Base-by-base conservation (phyloP, 306 rosid species). In the Citrullus amarus region DNA sequence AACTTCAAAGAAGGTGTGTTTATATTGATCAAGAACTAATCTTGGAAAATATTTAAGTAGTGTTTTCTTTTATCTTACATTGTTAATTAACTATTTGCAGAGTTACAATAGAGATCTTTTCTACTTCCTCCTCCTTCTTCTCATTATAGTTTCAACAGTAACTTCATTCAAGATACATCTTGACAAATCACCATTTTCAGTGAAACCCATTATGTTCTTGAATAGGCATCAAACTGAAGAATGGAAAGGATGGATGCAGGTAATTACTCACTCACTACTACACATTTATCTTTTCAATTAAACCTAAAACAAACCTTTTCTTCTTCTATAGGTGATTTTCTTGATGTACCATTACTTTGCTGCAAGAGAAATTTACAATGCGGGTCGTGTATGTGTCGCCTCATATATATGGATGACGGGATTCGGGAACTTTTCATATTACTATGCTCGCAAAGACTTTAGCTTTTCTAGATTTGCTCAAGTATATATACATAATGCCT, bases 171-270 rank as follows among this genome's bases (percentile, higher is more conserved):
- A 82, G 77, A 81, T 87, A 81, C 94, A 92, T 82, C 81, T 88
- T 39, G 98, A 90, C 83, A 92, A 90, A 89, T 90, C 98, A 80
- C 91, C 96, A 2, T 48, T 89, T 20, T 85, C 97, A 36, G 48
- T 96, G 76, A 94, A 94, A 79, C 83, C 98, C 81, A 90, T 94
- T 10, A 96, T 89, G 74, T 94, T 89, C 85, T 83, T 94, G 75
- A 94, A 94, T 86, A 85, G 98, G 88, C 98, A 94, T 82, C 98
- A 94, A 88, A 94, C 98, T 75, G 97, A 92, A 86, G 98, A 94
- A 82, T 94, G 98, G 98, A 92, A 85, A 88, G 98, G 98, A 55
- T 94, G 98, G 97, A 94, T 92, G 98, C 97, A 94, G 96, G 98
- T 48, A 46, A 5, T 46, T 46, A 10, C 6, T 93, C 71, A 71